phyloP scores from a whole-genome alignment of 352 stramenopile species.

The Phytopythium litorale region DNA sequence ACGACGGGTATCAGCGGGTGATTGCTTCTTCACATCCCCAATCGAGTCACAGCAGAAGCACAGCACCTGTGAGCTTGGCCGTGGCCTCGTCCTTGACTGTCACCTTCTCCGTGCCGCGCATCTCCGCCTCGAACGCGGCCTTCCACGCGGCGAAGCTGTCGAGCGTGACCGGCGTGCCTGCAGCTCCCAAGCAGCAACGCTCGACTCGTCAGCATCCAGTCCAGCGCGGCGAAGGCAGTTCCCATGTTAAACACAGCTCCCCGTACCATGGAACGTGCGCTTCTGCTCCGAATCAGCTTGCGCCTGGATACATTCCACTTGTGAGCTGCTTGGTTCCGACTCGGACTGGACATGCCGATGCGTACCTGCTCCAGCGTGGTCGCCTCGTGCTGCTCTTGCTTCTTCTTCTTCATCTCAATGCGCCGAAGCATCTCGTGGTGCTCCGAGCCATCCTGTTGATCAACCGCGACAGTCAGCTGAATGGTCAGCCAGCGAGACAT shows the following conservation, averaged over 20 bases:
- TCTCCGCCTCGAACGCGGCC: slow-evolving; percentile 67
- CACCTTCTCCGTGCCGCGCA: slow-evolving; percentile 36
- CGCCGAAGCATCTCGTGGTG: slow-evolving; percentile 88
- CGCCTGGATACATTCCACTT: slow-evolving; percentile 14
- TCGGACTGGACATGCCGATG: background rate
- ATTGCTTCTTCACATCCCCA: background rate
- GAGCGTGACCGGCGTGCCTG: slow-evolving; percentile 77
- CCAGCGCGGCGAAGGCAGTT: background rate
- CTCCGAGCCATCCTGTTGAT: slow-evolving; percentile 73
- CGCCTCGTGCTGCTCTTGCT: slow-evolving; percentile 64
- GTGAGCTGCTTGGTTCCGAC: slow-evolving; percentile 11
- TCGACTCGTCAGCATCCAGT: background rate
- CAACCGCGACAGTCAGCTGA: slow-evolving; percentile 5
- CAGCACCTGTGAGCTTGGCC: slow-evolving; percentile 70
- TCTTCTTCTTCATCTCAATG: slow-evolving; percentile 76
- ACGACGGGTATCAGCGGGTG: background rate
- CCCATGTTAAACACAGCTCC: background rate
- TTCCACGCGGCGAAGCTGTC: slow-evolving; percentile 74
- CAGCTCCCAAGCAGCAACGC: background rate
- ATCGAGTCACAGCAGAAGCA: too few species aligned
- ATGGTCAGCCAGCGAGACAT: background rate
- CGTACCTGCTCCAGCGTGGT: slow-evolving; percentile 38
- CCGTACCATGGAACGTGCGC: slow-evolving; percentile 28
- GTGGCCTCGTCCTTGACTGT: slow-evolving; percentile 63
- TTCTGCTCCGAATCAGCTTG: slow-evolving; percentile 22